A percentile compares a stretch with the other conserved stretches of the same genome.
Conservation (phyloP, 495 filamentous ascomycete genomes). For the Sordaria brevicollis region DNA sequence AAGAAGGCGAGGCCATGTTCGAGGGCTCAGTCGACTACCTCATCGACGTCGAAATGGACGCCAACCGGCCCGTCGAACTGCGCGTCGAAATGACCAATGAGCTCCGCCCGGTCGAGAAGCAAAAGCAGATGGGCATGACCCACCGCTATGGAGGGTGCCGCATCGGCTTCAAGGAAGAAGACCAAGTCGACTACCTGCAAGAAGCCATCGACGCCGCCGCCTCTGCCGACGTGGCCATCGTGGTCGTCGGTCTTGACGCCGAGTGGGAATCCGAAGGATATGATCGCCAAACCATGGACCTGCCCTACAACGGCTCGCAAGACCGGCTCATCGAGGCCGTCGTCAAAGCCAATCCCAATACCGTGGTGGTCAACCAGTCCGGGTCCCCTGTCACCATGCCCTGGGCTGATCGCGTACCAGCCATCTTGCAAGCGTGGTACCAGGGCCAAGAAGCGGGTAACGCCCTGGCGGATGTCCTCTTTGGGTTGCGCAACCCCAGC, state of each 20-base stretch:
- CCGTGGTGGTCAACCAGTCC: constrained; percentile 73
- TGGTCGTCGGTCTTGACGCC: constrained; percentile 69
- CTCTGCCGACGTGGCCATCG: constrained; percentile 61
- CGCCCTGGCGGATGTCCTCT: constrained; percentile 75
- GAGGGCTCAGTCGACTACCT: constrained; percentile 46
- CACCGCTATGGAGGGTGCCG: constrained; percentile 64
- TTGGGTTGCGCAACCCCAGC: constrained; percentile 73
- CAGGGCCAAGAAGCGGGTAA: constrained; percentile 86
- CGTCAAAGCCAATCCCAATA: constrained; percentile 57
- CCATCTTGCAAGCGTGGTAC: constrained; percentile 70
- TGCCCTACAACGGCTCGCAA: constrained; percentile 58
- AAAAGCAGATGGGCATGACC: constrained; percentile 39
- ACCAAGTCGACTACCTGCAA: constrained; percentile 57
- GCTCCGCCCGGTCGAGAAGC: constrained; percentile 43
- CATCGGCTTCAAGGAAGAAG: constrained; percentile 62
- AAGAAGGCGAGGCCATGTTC: constrained; percentile 55
- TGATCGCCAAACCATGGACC: constrained; percentile 73
- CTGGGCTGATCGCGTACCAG: constrained; percentile 57
- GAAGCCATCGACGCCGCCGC: constrained; percentile 61
- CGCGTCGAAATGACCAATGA: constrained; percentile 52
- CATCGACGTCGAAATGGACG: constrained; percentile 41
- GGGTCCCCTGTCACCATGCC: constrained; percentile 82
- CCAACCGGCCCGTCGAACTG: constrained; percentile 36
- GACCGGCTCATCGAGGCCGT: constrained; percentile 66
- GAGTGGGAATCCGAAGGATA: constrained; percentile 90